These are phyloP conservation scores for Septoria linicola DNA, from an alignment of 2,329 filamentous ascomycete species.

Conservation along the genomic window DNA sequence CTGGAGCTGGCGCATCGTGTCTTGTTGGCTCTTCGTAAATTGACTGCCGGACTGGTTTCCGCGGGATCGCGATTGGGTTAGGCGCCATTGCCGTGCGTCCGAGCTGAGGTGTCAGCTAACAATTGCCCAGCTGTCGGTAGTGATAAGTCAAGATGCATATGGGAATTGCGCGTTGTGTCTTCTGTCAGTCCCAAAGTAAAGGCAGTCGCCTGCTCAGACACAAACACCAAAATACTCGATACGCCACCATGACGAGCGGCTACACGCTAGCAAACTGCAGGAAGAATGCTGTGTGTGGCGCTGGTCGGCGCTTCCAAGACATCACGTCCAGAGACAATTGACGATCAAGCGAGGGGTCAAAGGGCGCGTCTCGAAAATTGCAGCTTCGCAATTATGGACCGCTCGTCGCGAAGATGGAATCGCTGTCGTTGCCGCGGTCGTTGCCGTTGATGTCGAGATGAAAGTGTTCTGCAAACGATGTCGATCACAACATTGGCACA, in stretches of 20 bases:
- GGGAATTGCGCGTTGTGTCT: too few species aligned
- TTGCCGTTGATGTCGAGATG: background rate
- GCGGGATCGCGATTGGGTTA: conserved; percentile 23
- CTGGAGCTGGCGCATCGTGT: conserved; percentile 10
- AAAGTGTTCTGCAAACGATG: background rate
- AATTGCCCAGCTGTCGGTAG: too few species aligned
- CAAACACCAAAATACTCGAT: conserved; percentile 5
- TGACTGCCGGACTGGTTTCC: conserved; percentile 19
- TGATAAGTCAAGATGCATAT: too few species aligned
- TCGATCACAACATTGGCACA: conserved; percentile 1
- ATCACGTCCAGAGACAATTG: background rate
- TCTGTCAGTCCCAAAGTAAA: background rate
- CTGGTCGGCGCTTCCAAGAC: background rate
- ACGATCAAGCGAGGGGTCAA: too few species aligned
- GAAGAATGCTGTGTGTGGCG: background rate
- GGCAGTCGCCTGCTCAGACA: conserved; percentile 1
- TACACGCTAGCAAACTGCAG: conserved; percentile 2
- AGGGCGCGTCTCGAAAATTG: too few species aligned
- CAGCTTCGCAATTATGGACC: too few species aligned
- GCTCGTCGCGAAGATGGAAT: too few species aligned
- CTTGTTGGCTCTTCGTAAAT: conserved; percentile 4
- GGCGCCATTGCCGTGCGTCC: conserved; percentile 16
- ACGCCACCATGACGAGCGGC: conserved; percentile 10
- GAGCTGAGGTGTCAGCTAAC: background rate
- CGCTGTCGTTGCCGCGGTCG: background rate